Base-by-base conservation (phyloP, 2,329 filamentous ascomycete genomes). In the Fusarium palustre region DNA sequence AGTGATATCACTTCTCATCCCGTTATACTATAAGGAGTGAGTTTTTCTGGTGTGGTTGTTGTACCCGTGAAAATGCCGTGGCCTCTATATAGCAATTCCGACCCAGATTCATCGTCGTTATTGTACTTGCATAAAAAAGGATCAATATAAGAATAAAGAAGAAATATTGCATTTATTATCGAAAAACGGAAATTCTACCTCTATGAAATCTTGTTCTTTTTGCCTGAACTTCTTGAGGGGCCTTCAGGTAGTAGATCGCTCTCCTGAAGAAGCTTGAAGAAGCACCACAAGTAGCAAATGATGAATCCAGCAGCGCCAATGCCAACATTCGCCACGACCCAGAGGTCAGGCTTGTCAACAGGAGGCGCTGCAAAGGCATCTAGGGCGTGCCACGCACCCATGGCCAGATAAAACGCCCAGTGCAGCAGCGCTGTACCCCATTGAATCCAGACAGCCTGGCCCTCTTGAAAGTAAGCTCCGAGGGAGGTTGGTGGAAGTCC, bases 241-340 rank as follows among this genome's bases (percentile, higher is more conserved):
- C 55, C 70, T 52, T 68, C 71, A 36, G 75, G 79, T 8, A 87
- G 60, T 43, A 88, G 73, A 43, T 87, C 86, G 75, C 89, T 91
- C 73, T 91, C 88, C 20, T 82, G 76, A 4, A 88, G 74, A 54
- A 92, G 77, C 57, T 88, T 91, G 86, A 89, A 91, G 66, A 96
- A 79, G 79, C 94, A 97, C 96, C 96, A 99, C 10, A 96, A 76
- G 78, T 97, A 98, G 79, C 94, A 97, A 34, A 97, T 81, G 0
- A 87, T 87, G 77, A 98, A 99, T 0, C 93, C 96, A 6, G 88
- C 90, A 24, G 92, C 92, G 10, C 96, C 96, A 24, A 98, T 81
- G 20, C 93, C 89, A 11, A 96, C 94, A 75, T 99, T 99, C 15
- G 90, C 86, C 4, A 99, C 94, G 5, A 97, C 90, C 95, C 95